Evolutionary conservation across 352 stramenopile species (phyloP).

Genomic region (Globisporangium spinosum): DNA sequence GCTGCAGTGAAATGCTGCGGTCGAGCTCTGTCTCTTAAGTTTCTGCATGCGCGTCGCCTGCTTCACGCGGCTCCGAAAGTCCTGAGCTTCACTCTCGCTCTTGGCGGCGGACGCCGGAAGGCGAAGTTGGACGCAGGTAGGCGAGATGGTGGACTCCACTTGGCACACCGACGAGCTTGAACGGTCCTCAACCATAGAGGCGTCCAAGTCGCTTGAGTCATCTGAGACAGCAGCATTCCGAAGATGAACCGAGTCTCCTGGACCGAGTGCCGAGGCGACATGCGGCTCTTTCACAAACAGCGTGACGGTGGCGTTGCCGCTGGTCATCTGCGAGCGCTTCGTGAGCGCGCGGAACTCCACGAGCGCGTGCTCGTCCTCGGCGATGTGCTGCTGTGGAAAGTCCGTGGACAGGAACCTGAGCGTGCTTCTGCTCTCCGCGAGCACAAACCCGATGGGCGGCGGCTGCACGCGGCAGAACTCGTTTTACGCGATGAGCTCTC

Average conservation of each 20-base stretch:
- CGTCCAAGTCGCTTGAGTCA: neutral
- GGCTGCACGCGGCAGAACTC: constrained; percentile 43
- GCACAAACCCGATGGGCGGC: constrained; percentile 35
- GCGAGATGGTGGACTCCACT: constrained; percentile 11
- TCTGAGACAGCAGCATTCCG: neutral
- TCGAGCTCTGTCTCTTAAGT: constrained; percentile 12
- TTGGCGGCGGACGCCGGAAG: neutral
- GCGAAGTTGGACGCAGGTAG: neutral
- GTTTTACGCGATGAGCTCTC: constrained; percentile 45
- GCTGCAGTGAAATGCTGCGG: constrained; percentile 18
- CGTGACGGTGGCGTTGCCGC: constrained; percentile 4
- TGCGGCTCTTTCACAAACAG: constrained; percentile 23
- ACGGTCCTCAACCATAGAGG: neutral
- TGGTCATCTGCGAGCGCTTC: constrained; percentile 16
- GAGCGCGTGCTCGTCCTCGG: constrained; percentile 19
- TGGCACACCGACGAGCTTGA: neutral
- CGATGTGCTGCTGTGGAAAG: constrained; percentile 16
- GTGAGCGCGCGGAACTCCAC: constrained; percentile 21
- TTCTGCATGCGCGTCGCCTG: constrained; percentile 16
- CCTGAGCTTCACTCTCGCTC: constrained; percentile 4
- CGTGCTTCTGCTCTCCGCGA: constrained; percentile 34
- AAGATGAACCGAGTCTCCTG: constrained; percentile 13
- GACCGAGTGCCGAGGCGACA: constrained; percentile 5
- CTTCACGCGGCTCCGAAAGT: neutral
- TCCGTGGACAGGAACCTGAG: constrained; percentile 41